Conservation (phyloP, 2,329 filamentous ascomycete genomes). For the Pseudogymnoascus sp. region DNA sequence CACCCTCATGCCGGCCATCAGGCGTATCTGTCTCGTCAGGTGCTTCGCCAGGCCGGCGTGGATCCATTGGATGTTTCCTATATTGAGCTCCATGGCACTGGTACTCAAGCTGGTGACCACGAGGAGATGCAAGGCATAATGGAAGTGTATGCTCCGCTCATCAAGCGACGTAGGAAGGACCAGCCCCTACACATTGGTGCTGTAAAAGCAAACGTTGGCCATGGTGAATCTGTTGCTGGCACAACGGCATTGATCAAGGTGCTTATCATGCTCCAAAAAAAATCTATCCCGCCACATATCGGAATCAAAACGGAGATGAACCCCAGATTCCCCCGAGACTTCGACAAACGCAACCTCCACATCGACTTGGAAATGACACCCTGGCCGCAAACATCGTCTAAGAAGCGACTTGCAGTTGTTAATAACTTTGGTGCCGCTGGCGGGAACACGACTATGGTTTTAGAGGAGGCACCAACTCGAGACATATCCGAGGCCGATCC, state of each 20-base stretch:
- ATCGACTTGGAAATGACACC: slow-evolving; percentile 16
- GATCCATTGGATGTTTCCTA: slow-evolving; percentile 65
- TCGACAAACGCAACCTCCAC: slow-evolving; percentile 35
- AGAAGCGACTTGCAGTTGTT: slow-evolving; percentile 31
- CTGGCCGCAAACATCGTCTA: slow-evolving; percentile 25
- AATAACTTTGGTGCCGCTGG: slow-evolving; percentile 43
- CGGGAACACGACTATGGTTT: slow-evolving; percentile 21
- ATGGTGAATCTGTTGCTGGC: slow-evolving; percentile 25
- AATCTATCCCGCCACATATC: slow-evolving; percentile 24
- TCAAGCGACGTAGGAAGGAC: slow-evolving; percentile 39
- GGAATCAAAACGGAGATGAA: slow-evolving; percentile 30
- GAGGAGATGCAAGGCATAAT: slow-evolving; percentile 59
- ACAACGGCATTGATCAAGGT: slow-evolving; percentile 25
- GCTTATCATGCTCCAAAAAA: slow-evolving; percentile 26
- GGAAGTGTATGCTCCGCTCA: slow-evolving; percentile 49
- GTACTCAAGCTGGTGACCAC: slow-evolving; percentile 49
- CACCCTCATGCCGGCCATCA: slow-evolving; percentile 73
- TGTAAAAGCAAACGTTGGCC: slow-evolving; percentile 23
- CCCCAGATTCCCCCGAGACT: slow-evolving; percentile 25
- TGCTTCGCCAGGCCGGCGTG: slow-evolving; percentile 64
- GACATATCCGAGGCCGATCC: slow-evolving; percentile 32
- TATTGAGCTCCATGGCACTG: slow-evolving; percentile 74
- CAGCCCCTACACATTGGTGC: slow-evolving; percentile 44
- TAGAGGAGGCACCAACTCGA: slow-evolving; percentile 25
- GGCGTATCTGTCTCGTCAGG: slow-evolving; percentile 58